Evolutionary conservation across 257 asterid species (phyloP).

Genomic region (Osmanthus fragrans): DNA sequence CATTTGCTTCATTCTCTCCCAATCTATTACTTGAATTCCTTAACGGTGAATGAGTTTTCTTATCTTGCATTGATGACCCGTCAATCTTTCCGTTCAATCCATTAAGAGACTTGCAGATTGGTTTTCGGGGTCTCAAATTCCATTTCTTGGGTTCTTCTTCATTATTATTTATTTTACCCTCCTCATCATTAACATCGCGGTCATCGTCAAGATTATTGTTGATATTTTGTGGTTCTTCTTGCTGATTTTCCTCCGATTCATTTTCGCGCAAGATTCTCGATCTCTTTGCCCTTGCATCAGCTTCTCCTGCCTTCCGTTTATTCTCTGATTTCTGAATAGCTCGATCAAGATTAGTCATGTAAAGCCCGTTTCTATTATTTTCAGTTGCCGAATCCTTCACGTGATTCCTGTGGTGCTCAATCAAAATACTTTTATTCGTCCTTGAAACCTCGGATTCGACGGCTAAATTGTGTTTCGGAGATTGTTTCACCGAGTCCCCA

Average conservation of each 20-base stretch:
- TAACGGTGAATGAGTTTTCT: constrained; percentile 23
- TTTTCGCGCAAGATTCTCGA: constrained; percentile 32
- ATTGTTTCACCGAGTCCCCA: constrained; percentile 38
- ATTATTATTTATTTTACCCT: constrained; percentile 6
- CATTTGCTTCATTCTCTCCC: constrained; percentile 24
- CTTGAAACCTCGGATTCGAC: constrained; percentile 25
- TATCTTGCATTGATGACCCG: constrained; percentile 24
- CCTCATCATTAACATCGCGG: constrained; percentile 12
- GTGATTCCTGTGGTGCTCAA: constrained; percentile 15
- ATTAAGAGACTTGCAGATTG: constrained; percentile 27
- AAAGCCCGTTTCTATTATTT: constrained; percentile 14
- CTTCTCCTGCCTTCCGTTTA: constrained; percentile 24
- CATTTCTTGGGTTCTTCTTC: constrained; percentile 49
- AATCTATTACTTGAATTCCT: constrained; percentile 17
- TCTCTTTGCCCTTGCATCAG: constrained; percentile 14
- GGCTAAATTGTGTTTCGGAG: constrained; percentile 32
- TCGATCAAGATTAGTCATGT: constrained; percentile 15
- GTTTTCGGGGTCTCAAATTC: constrained; percentile 66
- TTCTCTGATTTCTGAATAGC: constrained; percentile 22
- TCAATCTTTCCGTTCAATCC: constrained; percentile 9
- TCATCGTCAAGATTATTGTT: not conserved
- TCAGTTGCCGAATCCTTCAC: constrained; percentile 13
- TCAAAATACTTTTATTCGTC: constrained; percentile 20
- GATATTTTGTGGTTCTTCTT: constrained; percentile 15
- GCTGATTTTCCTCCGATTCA: constrained; percentile 14